Base-by-base conservation (phyloP, 768 basidiomycete species). In the Psilocybe cyanescens region DNA sequence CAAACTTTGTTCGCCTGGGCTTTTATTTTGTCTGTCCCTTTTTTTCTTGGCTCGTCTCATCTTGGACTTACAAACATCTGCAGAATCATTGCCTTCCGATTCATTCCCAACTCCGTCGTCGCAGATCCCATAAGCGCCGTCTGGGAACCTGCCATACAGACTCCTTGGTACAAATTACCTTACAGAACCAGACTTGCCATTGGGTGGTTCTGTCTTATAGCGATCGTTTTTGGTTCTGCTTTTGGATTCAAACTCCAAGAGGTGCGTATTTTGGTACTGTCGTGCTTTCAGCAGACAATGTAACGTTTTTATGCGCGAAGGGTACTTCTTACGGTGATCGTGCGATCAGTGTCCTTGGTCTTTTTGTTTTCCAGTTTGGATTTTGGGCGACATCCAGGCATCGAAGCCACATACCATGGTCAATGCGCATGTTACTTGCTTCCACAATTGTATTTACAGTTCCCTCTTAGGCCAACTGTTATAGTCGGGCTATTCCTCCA, bases 401-500 rank as follows among this genome's bases (percentile, higher is more conserved):
- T 66, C 83, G 89, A 30, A 80, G 76, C 14, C 78, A 81, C 5
- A 82, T 96, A 57, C 88, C 88, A 46, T 95, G 94, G 92, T 90
- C 66, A 41, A 82, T 71, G 58, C 37, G 9, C 37, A 37, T 0
- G 14, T 49, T n/a, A 12, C 46, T 12, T 29, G 28, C 0, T 3
- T 17, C 31, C 16, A 7, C 45, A 24, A 46, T 31, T 45, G 19
- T 30, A 50, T 28, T 35, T 6, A 35, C 33, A 11, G 11, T 7
- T 35, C 33, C 12, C 24, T 8, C 14, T 30, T 60, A 90, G 90
- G 91, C 89, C 86, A 12, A 94, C 94, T n/a, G 85, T 95, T 67
- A 87, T 95, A 59, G 88, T 94, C 51, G 95, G 95, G 17, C 78
- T 96, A 17, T 88, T 95, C 75, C 67, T 90, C 46, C 95, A 97